phyloP scores from a whole-genome alignment of 106 monocot species.

The Dioscorea dumetorum region DNA sequence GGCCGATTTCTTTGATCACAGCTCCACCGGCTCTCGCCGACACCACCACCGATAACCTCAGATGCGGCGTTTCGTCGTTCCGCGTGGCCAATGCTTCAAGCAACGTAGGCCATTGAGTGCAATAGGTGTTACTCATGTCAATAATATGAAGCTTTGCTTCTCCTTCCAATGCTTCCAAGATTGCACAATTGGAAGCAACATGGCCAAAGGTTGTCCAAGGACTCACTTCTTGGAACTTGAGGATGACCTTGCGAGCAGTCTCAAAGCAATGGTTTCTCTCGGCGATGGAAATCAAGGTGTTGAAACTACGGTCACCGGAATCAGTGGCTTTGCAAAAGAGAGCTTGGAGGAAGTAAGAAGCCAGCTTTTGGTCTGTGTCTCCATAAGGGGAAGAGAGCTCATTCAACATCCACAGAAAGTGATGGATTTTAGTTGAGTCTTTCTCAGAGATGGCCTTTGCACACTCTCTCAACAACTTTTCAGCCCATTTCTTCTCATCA shows the following conservation, averaged over 20 bases:
- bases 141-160: constrained; percentile 44
- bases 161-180: constrained; percentile 38
- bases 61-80: constrained; percentile 36
- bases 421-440: constrained; percentile 31
- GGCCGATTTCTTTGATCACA: constrained; percentile 39
- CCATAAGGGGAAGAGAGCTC: constrained; percentile 44
- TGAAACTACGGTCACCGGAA: constrained; percentile 23
- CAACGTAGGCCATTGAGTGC: constrained; percentile 53
- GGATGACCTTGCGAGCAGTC: constrained; percentile 35
- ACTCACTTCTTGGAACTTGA: constrained; percentile 50
- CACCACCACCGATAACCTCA: constrained; percentile 35
- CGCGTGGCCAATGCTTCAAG: constrained; percentile 40
- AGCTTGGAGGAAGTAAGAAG: constrained; percentile 35
- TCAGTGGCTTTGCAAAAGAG: constrained; percentile 41
- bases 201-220: constrained; percentile 62
- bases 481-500: constrained; percentile 23
- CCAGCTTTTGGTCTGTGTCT: constrained; percentile 36
- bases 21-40: constrained; percentile 2
- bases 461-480: constrained; percentile 27
- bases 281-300: constrained; percentile 15
- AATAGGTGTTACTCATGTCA: constrained; percentile 48
- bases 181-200: constrained; percentile 38
- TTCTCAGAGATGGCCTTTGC: constrained; percentile 38
- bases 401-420: constrained; percentile 41
- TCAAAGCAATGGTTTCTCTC: constrained; percentile 36